Evolutionary conservation across 345 rosid genomes (phyloP), one percentile per base, ranked within the genome.

Genomic region (Sapria himalayana): DNA sequence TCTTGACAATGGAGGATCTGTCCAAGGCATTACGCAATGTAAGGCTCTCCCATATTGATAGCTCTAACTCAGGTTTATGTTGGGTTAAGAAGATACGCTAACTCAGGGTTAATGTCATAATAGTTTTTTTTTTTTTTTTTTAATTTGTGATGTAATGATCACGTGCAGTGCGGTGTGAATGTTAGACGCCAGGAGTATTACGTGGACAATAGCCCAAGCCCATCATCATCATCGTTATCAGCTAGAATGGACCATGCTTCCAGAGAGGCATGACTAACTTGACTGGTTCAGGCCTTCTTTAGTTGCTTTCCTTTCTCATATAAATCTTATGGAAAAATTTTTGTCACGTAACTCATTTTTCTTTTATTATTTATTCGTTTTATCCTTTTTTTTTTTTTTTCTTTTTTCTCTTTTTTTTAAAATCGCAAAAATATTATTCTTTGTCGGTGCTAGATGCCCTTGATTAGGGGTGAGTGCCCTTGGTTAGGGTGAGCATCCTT

Each of bases 141-240:
- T 41, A 33, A 52, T 54, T n/a, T n/a, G n/a, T n/a, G n/a, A n/a
- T n/a, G n/a, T n/a, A n/a, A n/a, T n/a, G n/a, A n/a, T n/a, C n/a
- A n/a, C n/a, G 52, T 18, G 41, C 89, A 82, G 98, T 60, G 69
- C 35, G 91, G 93, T 2, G 94, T 82, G 46, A 76, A 78, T 22
- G 78, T 86, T 69, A 89, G 79, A 72, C 93, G 78, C 46, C 94
- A 81, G 25, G 94, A 81, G 61, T 81, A 76, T 46, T 81, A 76
- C 60, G 94, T 81, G 12, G 95, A 79, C 54, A n/a, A n/a, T n/a
- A 84, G 43, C 46, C 63, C 33, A 47, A 25, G 64, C 60, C 33
- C 41, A 38, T 48, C 51, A 14, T 48, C 60, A 29, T 21, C 42
- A 48, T 31, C 65, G 45, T 73, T 81, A 23, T 75, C 72, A 4